Evolutionary conservation across 768 basidiomycete species (phyloP), one percentile per base, ranked within the genome.

Genomic region (Leccinum incarnatum): DNA sequence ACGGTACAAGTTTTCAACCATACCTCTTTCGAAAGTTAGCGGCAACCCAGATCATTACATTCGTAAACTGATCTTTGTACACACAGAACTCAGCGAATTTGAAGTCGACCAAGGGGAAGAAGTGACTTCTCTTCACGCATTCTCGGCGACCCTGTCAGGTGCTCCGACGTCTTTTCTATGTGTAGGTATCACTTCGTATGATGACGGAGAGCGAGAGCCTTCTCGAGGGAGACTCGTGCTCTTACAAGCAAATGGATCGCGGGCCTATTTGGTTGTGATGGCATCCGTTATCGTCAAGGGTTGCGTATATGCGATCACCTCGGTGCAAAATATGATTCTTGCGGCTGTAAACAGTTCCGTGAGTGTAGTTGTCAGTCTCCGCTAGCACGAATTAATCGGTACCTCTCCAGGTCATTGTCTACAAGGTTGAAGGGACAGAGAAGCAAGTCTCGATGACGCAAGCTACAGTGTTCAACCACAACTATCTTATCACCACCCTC

Each of bases 271-370:
- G 53, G 60, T 60, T 17, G 62, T 81, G 30, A 67, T 83, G 17
- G 72, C 83, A 0, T 77, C 81, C 15, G 62, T 69, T 2, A 69
- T 78, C 1, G 81, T 86, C 21, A 66, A 72, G 15, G 93, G 93
- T 17, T 88, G 87, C 64, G 85, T 92, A 1, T 93, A 87, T 68
- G 79, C 86, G 2, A 62, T 94, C 21, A 76, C 80, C 0, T 72
- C 74, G 15, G 70, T 83, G 7, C 72, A 79, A 51, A 79, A 78
- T 32, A 74, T 79, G 55, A 72, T 94, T 46, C 82, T 84, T 2
- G 89, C 84, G 8, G 86, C 90, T 0, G 80, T 93, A 46, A 92
- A 93, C 66, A 85, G 89, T 5, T 81, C 87, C 7, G 93, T 94
- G 65, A 36, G 87, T 77, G 21, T 15, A 4, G 0, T 36, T 30